phyloP scores from a whole-genome alignment of 108 stramenopile species.

The Cyclotella kingstonii region DNA sequence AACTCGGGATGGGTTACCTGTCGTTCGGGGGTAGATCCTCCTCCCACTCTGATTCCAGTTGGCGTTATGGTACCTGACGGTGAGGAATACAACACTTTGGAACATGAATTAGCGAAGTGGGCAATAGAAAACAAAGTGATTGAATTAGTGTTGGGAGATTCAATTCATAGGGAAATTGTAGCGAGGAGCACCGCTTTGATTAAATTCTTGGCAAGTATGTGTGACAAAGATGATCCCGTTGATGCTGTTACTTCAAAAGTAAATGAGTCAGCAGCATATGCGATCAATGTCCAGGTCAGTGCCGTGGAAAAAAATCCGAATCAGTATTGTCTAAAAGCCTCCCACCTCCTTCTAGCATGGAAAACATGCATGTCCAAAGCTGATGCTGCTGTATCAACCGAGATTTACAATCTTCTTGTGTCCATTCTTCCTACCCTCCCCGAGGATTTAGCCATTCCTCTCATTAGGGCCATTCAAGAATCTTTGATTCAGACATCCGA shows the following conservation, averaged over 20 bases:
- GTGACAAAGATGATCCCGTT: constrained; percentile 44
- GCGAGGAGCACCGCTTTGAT: constrained; percentile 68
- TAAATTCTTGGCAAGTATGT: constrained; percentile 83
- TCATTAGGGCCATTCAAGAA: constrained; percentile 61
- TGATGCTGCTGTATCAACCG: constrained; percentile 78
- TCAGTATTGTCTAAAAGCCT: constrained; percentile 63
- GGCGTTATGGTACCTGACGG: constrained; percentile 77
- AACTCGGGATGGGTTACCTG: constrained; percentile 79
- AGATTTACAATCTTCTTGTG: constrained; percentile 79
- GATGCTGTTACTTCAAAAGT: constrained; percentile 3
- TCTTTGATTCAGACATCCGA: constrained; percentile 46
- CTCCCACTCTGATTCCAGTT: constrained; percentile 59
- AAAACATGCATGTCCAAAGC: constrained; percentile 76
- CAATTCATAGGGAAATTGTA: constrained; percentile 82
- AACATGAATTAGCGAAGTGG: constrained; percentile 79
- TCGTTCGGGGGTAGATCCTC: constrained; percentile 71
- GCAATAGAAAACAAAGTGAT: constrained; percentile 83
- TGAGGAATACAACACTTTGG: constrained; percentile 72
- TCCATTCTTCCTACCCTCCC: constrained; percentile 79
- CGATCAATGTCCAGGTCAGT: too few species aligned
- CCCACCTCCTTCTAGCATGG: constrained; percentile 83
- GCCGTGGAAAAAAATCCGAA: constrained; percentile 39
- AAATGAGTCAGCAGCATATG: too few species aligned
- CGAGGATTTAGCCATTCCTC: constrained; percentile 63
- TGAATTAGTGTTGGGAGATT: constrained; percentile 77